Conservation (phyloP, 371 early-diverging fungal genomes). For the Apophysomyces variabilis region DNA sequence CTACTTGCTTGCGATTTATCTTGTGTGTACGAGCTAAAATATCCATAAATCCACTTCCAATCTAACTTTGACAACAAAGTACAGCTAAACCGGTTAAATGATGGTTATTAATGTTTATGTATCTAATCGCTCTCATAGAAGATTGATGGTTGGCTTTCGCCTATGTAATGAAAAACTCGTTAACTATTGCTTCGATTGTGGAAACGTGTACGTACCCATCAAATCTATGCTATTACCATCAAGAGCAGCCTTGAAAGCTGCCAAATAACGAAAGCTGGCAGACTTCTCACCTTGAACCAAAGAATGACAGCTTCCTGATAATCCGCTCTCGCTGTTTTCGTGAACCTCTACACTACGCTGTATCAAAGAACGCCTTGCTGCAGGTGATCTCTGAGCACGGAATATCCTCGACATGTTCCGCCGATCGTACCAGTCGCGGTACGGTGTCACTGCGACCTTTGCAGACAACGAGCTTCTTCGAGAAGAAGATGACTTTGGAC, state of each 20-base stretch:
- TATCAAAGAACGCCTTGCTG: neutral
- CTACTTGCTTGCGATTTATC: no score
- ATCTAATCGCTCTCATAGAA: constrained; percentile 2
- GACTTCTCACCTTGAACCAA: neutral
- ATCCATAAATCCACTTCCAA: no score
- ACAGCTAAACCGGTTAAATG: neutral
- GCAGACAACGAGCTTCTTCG: constrained; percentile 1
- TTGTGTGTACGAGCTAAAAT: no score
- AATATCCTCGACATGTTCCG: constrained; percentile 5
- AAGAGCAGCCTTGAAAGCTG: constrained; percentile 2
- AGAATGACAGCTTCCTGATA: neutral
- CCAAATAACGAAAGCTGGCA: neutral
- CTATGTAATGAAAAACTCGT: neutral
- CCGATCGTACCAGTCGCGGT: constrained; percentile 2
- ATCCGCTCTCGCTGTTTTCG: neutral
- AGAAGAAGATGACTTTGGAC: neutral
- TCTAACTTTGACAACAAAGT: neutral
- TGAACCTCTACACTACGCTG: neutral
- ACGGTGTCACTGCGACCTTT: neutral
- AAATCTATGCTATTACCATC: constrained; percentile 7
- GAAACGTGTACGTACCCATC: neutral
- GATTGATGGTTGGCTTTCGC: neutral
- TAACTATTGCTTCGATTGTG: neutral
- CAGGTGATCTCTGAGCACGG: neutral
- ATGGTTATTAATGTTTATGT: neutral